These are phyloP conservation scores for Clarireedia sp. DNA, from an alignment of 2,329 filamentous ascomycete species.

Conservation along the genomic window DNA sequence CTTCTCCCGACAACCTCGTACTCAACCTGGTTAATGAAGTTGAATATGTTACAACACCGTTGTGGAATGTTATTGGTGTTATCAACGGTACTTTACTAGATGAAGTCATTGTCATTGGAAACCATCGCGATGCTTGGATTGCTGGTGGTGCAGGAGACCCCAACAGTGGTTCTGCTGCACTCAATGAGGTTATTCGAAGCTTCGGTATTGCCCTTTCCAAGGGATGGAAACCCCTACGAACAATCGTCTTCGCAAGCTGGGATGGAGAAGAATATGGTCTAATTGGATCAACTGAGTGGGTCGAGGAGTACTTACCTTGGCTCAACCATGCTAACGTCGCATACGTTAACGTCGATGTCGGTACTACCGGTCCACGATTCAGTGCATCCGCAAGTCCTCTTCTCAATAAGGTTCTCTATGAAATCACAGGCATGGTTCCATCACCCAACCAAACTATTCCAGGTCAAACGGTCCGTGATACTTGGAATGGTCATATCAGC, in stretches of 20 bases:
- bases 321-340: conserved; percentile 57
- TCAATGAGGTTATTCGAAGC: conserved; percentile 71
- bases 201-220: conserved; percentile 63
- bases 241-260: conserved; percentile 78
- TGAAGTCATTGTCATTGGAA: conserved; percentile 85
- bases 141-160: conserved; percentile 77
- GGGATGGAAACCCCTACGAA: conserved; percentile 80
- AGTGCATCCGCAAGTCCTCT: conserved; percentile 51
- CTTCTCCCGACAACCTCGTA: conserved; percentile 57
- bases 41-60: conserved; percentile 70
- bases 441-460: conserved; percentile 32
- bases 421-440: conserved; percentile 44
- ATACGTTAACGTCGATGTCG: conserved; percentile 80
- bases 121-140: conserved; percentile 87
- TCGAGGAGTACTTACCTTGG: conserved; percentile 76
- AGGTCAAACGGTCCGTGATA: conserved; percentile 33
- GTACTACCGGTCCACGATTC: conserved; percentile 50
- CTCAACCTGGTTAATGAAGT: conserved; percentile 72
- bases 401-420: conserved; percentile 52
- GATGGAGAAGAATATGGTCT: conserved; percentile 73
- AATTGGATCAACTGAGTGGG: conserved; percentile 77
- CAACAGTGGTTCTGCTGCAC: conserved; percentile 70
- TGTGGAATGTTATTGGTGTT: conserved; percentile 88
- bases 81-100: conserved; percentile 85
- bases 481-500: conserved; percentile 45